Base-by-base conservation (phyloP, 345 rosid species). In the Rhodamnia argentea region DNA sequence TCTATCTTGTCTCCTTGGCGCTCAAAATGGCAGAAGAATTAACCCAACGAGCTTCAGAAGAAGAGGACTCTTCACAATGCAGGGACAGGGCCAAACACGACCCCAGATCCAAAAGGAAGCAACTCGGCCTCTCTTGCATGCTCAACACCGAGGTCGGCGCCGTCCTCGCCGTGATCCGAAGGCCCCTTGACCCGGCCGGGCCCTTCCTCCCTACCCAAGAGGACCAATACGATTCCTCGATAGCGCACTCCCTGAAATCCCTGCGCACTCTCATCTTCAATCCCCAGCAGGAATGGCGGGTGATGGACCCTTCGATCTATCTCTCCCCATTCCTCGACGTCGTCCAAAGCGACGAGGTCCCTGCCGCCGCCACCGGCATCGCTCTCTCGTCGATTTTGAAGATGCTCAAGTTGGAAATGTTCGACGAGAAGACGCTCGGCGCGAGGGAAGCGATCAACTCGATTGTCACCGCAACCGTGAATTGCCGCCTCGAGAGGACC, bases 131-230 rank as follows among this genome's bases (percentile, higher is more conserved):
- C 82, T 95, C 99, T 1, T 97, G 98, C 92, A 97, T 97, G 99
- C 90, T 97, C 60, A 97, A 94, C 93, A 94, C 99, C 1, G 99
- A 97, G 86, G 96, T 97, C 3, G 96, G 96, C 2, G 97, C 99
- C 13, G 92, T 97, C 83, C 94, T 97, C 0, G 98, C 98, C 1
- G 95, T 95, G 55, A 90, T 97, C 42, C 93, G 99, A 47, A 90
- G 99, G 6, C 98, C 98, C 5, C 32, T 86, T 1, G 91, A 91
- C 78, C 87, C 90, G 6, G 24, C 89, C 27, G 64, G 84, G 74
- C 89, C 87, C 16, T 90, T 91, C 90, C 85, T 93, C 56, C 82
- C 92, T n/a, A 75, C 90, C 2, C 95, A 92, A 52, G 98, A 95
- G 24, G 94, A 95, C 27, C 70, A 83, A 26, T 84, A 74, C 76